A percentile compares a stretch with the other conserved stretches of the same genome.
Evolutionary conservation across 495 filamentous ascomycete genomes (phyloP).

Genomic region (Aspergillus wentii): DNA sequence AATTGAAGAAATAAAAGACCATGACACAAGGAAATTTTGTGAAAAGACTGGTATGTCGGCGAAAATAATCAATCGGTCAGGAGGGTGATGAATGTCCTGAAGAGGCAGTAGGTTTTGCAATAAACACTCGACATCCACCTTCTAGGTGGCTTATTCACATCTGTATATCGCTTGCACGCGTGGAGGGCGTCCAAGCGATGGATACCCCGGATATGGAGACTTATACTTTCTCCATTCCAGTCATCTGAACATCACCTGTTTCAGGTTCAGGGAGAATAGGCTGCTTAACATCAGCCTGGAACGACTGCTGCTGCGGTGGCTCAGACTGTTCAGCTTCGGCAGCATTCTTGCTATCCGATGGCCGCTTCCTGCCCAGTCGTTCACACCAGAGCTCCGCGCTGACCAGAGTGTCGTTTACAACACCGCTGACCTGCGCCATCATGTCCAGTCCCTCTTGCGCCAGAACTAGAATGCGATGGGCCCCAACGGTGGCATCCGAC

Average conservation of each 20-base stretch:
- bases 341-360: constrained; percentile 18
- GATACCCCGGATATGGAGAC: too few relatives aligned
- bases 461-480: constrained; percentile 70
- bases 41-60: too few relatives aligned
- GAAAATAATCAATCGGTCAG: too few relatives aligned
- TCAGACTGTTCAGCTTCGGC: constrained; percentile 18
- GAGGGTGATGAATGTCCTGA: too few relatives aligned
- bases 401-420: constrained; percentile 77
- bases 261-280: constrained; percentile 21
- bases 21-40: background rate
- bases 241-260: constrained; percentile 38
- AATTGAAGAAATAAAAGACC: background rate
- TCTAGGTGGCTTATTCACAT: too few relatives aligned
- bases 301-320: constrained; percentile 17
- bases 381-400: constrained; percentile 87
- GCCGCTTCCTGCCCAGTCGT: constrained; percentile 56
- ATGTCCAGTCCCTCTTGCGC: constrained; percentile 86
- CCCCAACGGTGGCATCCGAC: constrained; percentile 45
- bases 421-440: constrained; percentile 75
- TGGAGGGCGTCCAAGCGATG: too few relatives aligned
- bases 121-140: too few relatives aligned
- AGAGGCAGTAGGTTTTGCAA: too few relatives aligned
- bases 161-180: too few relatives aligned
- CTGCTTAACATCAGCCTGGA: constrained; percentile 29
- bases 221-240: constrained; percentile 32